Conservation (phyloP, 2,329 filamentous ascomycete genomes). For the Talaromyces amestolkiae region DNA sequence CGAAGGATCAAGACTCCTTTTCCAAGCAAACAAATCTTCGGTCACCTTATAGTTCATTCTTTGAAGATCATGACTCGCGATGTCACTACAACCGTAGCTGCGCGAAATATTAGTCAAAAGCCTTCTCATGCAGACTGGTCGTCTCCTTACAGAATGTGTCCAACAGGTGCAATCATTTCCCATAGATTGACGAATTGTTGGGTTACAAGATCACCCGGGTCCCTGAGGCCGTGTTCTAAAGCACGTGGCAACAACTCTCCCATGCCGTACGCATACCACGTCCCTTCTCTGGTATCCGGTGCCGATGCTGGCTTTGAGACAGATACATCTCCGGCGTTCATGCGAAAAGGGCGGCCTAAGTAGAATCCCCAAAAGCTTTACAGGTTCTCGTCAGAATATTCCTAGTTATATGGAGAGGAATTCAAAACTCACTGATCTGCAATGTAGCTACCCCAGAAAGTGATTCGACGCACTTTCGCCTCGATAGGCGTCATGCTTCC, state of each 20-base stretch:
- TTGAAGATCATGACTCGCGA: slow-evolving; percentile 38
- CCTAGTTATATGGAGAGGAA: neutral
- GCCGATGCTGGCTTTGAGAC: slow-evolving; percentile 39
- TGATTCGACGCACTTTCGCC: slow-evolving; percentile 39
- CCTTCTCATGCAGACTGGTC: neutral
- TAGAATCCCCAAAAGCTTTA: slow-evolving; percentile 45
- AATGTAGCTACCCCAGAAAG: slow-evolving; percentile 47
- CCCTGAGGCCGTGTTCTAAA: slow-evolving; percentile 26
- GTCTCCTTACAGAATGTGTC: slow-evolving; percentile 40
- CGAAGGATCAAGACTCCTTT: slow-evolving; percentile 38
- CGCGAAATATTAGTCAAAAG: slow-evolving; percentile 5
- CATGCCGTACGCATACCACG: slow-evolving; percentile 35
- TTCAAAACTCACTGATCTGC: slow-evolving; percentile 37
- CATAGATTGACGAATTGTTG: slow-evolving; percentile 42
- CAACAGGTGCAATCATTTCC: slow-evolving; percentile 45
- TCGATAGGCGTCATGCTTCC: slow-evolving; percentile 41
- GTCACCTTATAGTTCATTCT: slow-evolving; percentile 36
- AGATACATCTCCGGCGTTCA: slow-evolving; percentile 42
- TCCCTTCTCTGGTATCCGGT: slow-evolving; percentile 28
- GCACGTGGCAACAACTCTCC: slow-evolving; percentile 21
- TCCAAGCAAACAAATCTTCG: slow-evolving; percentile 42
- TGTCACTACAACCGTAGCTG: slow-evolving; percentile 40
- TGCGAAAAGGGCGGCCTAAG: slow-evolving; percentile 43
- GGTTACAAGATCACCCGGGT: slow-evolving; percentile 36
- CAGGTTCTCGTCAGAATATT: neutral